Evolutionary conservation across 306 rosid genomes (phyloP), one percentile per base, ranked within the genome.

Genomic region (Senna siamea): DNA sequence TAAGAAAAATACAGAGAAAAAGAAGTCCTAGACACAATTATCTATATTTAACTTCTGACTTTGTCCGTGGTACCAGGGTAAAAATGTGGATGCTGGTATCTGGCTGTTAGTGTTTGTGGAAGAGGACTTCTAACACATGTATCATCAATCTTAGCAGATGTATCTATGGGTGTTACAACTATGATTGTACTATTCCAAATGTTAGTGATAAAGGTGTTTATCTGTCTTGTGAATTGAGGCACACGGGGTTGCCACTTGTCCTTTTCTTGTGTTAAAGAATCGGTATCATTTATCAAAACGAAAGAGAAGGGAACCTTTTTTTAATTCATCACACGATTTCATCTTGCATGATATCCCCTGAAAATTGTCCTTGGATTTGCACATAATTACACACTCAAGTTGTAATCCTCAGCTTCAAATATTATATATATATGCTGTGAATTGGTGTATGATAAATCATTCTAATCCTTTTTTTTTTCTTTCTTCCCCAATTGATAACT

Each of bases 301-400:
- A 30, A 54, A 62, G 51, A 55, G n/a, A 55, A 38, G 12, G 57
- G 12, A 70, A 35, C 34, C 2, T 55, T 57, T 57, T 22, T 26
- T 70, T 26, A 26, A n/a, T 3, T 26, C 30, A 62, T 76, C 32
- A 50, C 66, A 35, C 71, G 77, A 57, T 81, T 76, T 70, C 7
- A 56, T 48, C 47, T 38, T 47, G 74, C 23, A 10, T 23, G 46
- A 51, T 50, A 28, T 47, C 23, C 71, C 37, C 58, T 11, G 22
- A 47, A 61, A 56, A n/a, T 64, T 30, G 5, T 44, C 37, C 43
- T 32, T 70, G 58, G 62, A 38, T 44, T 44, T 52, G 5, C 44
- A 40, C 50, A 48, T 38, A 19, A 65, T 46, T 78, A 61, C 76
- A 47, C n/a, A 6, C 7, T 17, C 79, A 23, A 34, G 1, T 34